A percentile compares a stretch with the other conserved stretches of the same genome.
phyloP scores from a whole-genome alignment of 108 stramenopile species.

The Mediolabrus comicus region DNA sequence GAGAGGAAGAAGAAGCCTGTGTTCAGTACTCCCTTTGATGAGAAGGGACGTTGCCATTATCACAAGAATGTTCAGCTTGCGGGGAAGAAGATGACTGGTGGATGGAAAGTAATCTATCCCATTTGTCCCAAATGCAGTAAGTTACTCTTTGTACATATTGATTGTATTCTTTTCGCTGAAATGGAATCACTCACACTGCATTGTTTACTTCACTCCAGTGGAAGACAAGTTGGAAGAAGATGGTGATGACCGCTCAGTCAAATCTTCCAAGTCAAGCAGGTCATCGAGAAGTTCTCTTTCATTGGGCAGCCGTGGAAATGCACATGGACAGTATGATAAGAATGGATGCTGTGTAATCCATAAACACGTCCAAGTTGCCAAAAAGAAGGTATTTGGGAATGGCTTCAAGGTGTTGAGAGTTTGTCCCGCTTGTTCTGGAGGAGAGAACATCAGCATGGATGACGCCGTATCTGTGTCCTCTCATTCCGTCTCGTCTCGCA shows the following conservation, averaged over 20 bases:
- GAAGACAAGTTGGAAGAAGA: constrained; percentile 11
- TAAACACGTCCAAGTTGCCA: constrained; percentile 15
- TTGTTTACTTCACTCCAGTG: no score
- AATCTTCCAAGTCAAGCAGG: constrained; percentile 17
- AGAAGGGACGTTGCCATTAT: constrained; percentile 42
- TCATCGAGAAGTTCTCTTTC: background rate
- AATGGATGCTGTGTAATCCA: constrained; percentile 26
- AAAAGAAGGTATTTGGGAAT: constrained; percentile 17
- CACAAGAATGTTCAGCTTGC: constrained; percentile 41
- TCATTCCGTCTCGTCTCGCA: background rate
- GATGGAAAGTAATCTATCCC: constrained; percentile 27
- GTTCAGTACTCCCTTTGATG: constrained; percentile 40
- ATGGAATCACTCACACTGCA: no score
- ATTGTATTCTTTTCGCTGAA: background rate
- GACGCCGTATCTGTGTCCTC: constrained; percentile 11
- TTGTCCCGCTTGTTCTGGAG: constrained; percentile 24
- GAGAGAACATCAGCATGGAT: constrained; percentile 7
- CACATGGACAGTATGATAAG: constrained; percentile 5
- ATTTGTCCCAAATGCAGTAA: constrained; percentile 45
- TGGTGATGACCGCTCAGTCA: constrained; percentile 20
- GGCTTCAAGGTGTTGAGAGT: constrained; percentile 21
- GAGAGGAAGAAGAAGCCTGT: constrained; percentile 1
- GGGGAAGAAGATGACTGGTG: constrained; percentile 34
- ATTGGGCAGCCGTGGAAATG: background rate
- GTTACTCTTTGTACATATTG: constrained; percentile 3